Base-by-base conservation (phyloP, 2,329 filamentous ascomycete genomes). In the Colletotrichum australisinense region DNA sequence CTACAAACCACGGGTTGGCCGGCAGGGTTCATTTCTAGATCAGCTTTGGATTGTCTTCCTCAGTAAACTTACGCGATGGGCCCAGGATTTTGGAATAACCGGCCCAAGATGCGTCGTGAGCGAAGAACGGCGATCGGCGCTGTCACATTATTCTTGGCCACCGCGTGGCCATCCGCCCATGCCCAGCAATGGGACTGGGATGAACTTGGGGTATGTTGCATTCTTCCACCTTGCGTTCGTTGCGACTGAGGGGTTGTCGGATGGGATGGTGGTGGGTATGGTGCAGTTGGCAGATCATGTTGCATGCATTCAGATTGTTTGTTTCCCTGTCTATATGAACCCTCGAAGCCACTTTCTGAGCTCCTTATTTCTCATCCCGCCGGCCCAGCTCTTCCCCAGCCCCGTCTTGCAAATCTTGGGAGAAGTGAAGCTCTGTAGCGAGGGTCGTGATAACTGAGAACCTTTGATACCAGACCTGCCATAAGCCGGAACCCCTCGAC, bases 171-270 rank as follows among this genome's bases (percentile, higher is more conserved):
- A 19, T 38, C 38, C 12, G 59, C 28, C 24, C 59, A 30, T 14
- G 69, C 52, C 19, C 57, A 52, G 53, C 35, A 42, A 38, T 72
- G 64, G 64, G 53, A 63, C 8, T 68, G 69, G 69, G 58, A 69
- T 58, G 64, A 30, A 19, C 42, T 70, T 70, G 70, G 67, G 46
- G 66, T 73, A 70, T 52, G 70, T 73, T 70, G 28, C 67, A 73
- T 70, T 70, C 57, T 19, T 16, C 11, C 53, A 22, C 30, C 11
- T 14, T 46, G 12, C 19, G 3, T 24, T 38, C 9, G 60, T 62
- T 57, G 26, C n/a, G 28, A 53, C 55, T n/a, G n/a, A 60, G 24
- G 46, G 9, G 24, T 4, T n/a, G 42, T n/a, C 35, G 26, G 30
- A 28, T 59, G 26, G n/a, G 59, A 35, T 58, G 58, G 9, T 24